Conservation (phyloP, 2,329 filamentous ascomycete genomes). For the Apiospora sp. region DNA sequence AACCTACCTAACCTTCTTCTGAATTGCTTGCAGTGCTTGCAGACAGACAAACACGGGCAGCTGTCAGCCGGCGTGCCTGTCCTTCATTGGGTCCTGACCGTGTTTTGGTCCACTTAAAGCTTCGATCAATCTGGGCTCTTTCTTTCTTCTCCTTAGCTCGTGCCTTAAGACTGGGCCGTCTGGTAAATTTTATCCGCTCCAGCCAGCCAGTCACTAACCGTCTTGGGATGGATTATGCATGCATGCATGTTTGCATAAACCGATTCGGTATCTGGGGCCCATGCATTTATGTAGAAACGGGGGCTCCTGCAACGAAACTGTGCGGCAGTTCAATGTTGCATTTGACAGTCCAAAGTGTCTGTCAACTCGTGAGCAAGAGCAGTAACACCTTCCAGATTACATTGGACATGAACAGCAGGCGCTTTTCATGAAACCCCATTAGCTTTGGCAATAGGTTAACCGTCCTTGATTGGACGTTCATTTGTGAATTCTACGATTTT, state of each 20-base stretch:
- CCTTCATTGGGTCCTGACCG: not conserved
- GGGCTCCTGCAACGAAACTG: too few species aligned
- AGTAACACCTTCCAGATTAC: too few species aligned
- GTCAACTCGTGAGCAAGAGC: too few species aligned
- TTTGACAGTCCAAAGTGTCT: too few species aligned
- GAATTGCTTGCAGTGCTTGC: not conserved
- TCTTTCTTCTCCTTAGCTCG: not conserved
- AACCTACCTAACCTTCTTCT: not conserved
- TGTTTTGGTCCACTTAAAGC: slow-evolving; percentile 16
- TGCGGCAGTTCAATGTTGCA: too few species aligned
- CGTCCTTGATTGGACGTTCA: too few species aligned
- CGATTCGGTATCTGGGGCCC: not conserved
- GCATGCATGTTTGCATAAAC: not conserved
- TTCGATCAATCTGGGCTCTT: slow-evolving; percentile 8
- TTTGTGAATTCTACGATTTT: too few species aligned
- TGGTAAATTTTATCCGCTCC: not conserved
- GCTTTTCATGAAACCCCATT: too few species aligned
- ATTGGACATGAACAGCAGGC: too few species aligned
- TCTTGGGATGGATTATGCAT: not conserved
- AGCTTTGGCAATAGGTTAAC: too few species aligned
- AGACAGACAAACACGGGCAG: not conserved
- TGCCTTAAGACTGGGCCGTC: not conserved
- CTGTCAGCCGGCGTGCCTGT: not conserved
- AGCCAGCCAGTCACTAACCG: not conserved
- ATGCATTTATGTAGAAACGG: too few species aligned